These are phyloP conservation scores for Penicillium corylophilum DNA, from an alignment of 2,329 filamentous ascomycete genomes.

Conservation along the genomic window DNA sequence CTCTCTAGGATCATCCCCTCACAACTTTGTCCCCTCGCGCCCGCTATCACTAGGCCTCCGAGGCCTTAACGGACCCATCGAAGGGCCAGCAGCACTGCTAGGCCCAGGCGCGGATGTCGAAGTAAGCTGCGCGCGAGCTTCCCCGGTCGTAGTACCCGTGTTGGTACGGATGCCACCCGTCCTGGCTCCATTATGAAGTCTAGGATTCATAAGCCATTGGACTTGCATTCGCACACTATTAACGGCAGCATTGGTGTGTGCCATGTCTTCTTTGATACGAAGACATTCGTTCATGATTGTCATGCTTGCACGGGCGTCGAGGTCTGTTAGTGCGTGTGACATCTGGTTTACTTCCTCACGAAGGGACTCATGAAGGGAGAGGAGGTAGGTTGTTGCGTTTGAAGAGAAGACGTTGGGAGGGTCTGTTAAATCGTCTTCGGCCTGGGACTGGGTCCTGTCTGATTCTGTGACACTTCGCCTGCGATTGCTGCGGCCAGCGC, in stretches of 20 bases:
- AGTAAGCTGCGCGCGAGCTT: constrained; percentile 19
- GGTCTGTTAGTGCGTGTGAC: constrained; percentile 55
- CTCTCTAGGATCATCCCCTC: not conserved
- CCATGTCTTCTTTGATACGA: constrained; percentile 61
- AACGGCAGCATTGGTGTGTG: constrained; percentile 60
- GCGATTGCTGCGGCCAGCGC: constrained; percentile 2
- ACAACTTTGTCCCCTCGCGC: constrained; percentile 43
- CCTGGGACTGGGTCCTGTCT: constrained; percentile 11
- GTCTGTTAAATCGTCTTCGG: constrained; percentile 15
- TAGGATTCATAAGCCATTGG: constrained; percentile 61
- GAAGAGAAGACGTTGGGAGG: constrained; percentile 33
- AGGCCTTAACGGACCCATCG: constrained; percentile 26
- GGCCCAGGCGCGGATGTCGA: constrained; percentile 27
- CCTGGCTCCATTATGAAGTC: constrained; percentile 48
- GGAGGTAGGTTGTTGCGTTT: constrained; percentile 55
- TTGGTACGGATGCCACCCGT: constrained; percentile 22
- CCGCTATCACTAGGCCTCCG: constrained; percentile 42
- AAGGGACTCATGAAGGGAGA: constrained; percentile 61
- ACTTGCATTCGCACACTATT: constrained; percentile 60
- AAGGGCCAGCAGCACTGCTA: constrained; percentile 23
- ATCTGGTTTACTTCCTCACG: constrained; percentile 60
- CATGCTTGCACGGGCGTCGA: constrained; percentile 62
- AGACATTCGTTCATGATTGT: constrained; percentile 63
- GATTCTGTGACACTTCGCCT: constrained; percentile 11
- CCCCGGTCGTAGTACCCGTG: constrained; percentile 4